These are phyloP conservation scores for Sugiyamaella novakii DNA, from an alignment of 1,139 yeast species.

Conservation along the genomic window DNA sequence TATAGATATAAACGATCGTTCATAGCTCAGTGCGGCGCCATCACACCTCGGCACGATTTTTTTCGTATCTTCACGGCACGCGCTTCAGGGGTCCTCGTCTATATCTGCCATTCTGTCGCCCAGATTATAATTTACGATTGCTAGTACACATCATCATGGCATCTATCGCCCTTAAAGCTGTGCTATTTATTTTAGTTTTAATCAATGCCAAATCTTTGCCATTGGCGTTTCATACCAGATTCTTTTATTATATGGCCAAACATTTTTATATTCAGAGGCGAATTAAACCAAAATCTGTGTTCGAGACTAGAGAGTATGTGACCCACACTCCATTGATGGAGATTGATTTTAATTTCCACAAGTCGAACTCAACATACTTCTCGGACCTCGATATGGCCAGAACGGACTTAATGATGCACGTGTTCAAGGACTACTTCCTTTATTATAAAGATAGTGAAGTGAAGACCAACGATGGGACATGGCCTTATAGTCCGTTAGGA, in stretches of 20 bases:
- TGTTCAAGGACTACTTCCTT: slow-evolving; percentile 47
- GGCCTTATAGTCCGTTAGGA: slow-evolving; percentile 80
- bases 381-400: slow-evolving; percentile 83
- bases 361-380: slow-evolving; percentile 83
- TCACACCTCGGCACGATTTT: background rate
- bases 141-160: slow-evolving; percentile 1
- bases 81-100: background rate
- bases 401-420: slow-evolving; percentile 57
- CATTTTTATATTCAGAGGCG: slow-evolving; percentile 38
- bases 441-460: slow-evolving; percentile 38
- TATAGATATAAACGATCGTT: background rate
- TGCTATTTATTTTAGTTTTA: slow-evolving; percentile 29
- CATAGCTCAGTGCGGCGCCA: background rate
- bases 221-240: slow-evolving; percentile 63
- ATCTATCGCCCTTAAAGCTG: slow-evolving; percentile 20
- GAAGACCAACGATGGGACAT: slow-evolving; percentile 47
- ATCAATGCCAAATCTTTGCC: slow-evolving; percentile 61
- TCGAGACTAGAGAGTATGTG: slow-evolving; percentile 49
- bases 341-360: slow-evolving; percentile 83
- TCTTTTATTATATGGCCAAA: slow-evolving; percentile 53
- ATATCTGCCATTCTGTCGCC: background rate
- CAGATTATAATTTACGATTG: too few relatives aligned
- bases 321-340: slow-evolving; percentile 77
- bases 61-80: background rate
- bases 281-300: slow-evolving; percentile 35